Evolutionary conservation across 2,329 filamentous ascomycete genomes (phyloP).

Genomic region (Alternaria tenuissima): DNA sequence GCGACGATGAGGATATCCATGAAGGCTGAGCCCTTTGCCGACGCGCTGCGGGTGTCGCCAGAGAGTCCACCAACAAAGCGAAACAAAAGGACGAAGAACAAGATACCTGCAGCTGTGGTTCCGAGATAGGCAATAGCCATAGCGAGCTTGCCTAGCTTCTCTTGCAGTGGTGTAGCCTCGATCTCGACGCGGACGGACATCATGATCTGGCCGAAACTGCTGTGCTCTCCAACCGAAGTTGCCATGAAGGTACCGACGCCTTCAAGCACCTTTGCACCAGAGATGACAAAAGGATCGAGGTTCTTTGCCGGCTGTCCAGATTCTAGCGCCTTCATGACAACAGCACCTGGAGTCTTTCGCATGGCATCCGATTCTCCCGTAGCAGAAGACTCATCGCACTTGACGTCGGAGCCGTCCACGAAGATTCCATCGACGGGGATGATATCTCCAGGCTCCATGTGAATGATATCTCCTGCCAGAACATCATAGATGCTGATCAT

Average conservation of each 20-base stretch:
- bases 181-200: constrained; percentile 64
- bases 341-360: constrained; percentile 68
- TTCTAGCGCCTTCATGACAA: constrained; percentile 65
- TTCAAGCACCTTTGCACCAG: constrained; percentile 64
- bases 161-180: constrained; percentile 63
- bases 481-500: constrained; percentile 67
- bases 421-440: constrained; percentile 75
- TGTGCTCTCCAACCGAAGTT: constrained; percentile 64
- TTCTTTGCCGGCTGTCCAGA: constrained; percentile 59
- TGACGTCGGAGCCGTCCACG: constrained; percentile 69
- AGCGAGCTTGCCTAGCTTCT: constrained; percentile 62
- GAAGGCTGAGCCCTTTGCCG: constrained; percentile 48
- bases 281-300: constrained; percentile 71
- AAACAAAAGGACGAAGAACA: constrained; percentile 53
- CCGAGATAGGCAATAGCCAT: constrained; percentile 63
- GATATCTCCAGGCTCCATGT: constrained; percentile 73
- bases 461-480: constrained; percentile 73
- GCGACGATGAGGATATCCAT: constrained; percentile 55
- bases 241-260: constrained; percentile 61
- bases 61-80: constrained; percentile 47
- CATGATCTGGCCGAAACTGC: constrained; percentile 64
- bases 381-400: constrained; percentile 76
- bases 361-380: constrained; percentile 77
- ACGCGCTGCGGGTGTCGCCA: constrained; percentile 30
- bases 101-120: constrained; percentile 45